Conservation (phyloP, 148 eudicot genomes). For the Polygonum aviculare region DNA sequence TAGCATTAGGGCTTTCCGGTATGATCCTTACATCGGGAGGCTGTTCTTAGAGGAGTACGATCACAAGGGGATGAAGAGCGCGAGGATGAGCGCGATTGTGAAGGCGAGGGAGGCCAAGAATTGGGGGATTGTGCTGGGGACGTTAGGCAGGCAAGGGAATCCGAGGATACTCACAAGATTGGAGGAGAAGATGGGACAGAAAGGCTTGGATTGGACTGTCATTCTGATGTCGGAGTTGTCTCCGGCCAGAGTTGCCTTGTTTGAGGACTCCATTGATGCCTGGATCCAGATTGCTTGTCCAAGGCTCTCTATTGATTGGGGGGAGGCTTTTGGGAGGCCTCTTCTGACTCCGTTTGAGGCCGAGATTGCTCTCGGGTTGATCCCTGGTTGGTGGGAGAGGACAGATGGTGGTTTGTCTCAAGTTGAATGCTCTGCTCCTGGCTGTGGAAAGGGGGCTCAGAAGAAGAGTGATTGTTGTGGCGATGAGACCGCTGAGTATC, state of each 20-base stretch:
- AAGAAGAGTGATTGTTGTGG: conserved; percentile 19
- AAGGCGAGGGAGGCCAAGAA: conserved; percentile 57
- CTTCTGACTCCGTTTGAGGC: conserved; percentile 84
- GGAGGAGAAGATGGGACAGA: conserved; percentile 74
- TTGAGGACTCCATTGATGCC: conserved; percentile 85
- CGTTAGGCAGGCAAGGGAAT: conserved; percentile 91
- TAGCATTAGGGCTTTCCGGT: conserved; percentile 55
- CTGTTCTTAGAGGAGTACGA: conserved; percentile 93
- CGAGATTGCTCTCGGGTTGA: conserved; percentile 87
- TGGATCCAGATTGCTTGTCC: conserved; percentile 97
- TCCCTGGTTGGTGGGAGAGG: conserved; percentile 96
- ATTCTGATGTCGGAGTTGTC: conserved; percentile 87
- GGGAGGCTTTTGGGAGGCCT: conserved; percentile 83
- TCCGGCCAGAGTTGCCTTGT: conserved; percentile 58
- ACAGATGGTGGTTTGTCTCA: conserved; percentile 20
- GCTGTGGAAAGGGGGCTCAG: conserved; percentile 25
- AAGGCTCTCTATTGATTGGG: conserved; percentile 92
- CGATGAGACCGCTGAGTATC: conserved; percentile 42
- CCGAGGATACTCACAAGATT: conserved; percentile 72
- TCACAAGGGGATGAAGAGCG: conserved; percentile 76
- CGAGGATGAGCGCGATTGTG: conserved; percentile 59
- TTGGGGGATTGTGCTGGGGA: conserved; percentile 92
- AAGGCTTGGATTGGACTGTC: conserved; percentile 55
- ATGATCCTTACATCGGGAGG: conserved; percentile 82
- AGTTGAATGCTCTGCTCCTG: conserved; percentile 42